Base-by-base conservation (phyloP, 176 grass and related monocot species). In the Luzula sylvatica region DNA sequence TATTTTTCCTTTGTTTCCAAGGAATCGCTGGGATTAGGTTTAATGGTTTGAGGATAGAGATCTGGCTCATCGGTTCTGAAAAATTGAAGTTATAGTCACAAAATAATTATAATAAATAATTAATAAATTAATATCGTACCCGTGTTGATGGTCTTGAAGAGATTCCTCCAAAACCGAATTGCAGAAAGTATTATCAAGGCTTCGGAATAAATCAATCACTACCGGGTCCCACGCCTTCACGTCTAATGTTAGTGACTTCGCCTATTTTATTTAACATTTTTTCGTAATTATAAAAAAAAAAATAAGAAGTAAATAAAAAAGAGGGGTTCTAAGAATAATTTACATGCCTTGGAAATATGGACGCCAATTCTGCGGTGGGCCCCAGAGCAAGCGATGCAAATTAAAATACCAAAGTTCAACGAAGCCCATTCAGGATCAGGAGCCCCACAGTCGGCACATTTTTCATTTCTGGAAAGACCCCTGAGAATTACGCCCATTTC, bases 301-400 rank as follows among this genome's bases (percentile, higher is more conserved):
- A n/a, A n/a, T n/a, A n/a, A n/a, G n/a, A n/a, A n/a, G n/a, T n/a
- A n/a, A n/a, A n/a, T n/a, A n/a, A n/a, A n/a, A n/a, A n/a, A n/a
- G n/a, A n/a, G n/a, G n/a, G n/a, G n/a, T 20, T 80, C 8, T 48
- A 20, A 23, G 52, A n/a, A n/a, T n/a, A n/a, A n/a, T n/a, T n/a
- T n/a, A n/a, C n/a, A n/a, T n/a, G n/a, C 92, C 92, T 98, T 98
- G 12, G 92, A 98, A 68, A 98, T 98, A 72, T 98, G 92, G 40
- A 98, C 92, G 44, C 92, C 92, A 26, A 98, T 85, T 83, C 90
- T 98, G 25, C 92, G 67, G 55, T 98, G 92, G 46, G 82, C 92
- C 22, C 92, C 92, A 70, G 92, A 98, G 70, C 92, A 98, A 71
- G 86, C 92, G 27, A 98, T 98, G 75, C 92, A 98, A 42, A 98